Base-by-base conservation (phyloP, 2,329 filamentous ascomycete genomes). In the Sporothrix schenckii region DNA sequence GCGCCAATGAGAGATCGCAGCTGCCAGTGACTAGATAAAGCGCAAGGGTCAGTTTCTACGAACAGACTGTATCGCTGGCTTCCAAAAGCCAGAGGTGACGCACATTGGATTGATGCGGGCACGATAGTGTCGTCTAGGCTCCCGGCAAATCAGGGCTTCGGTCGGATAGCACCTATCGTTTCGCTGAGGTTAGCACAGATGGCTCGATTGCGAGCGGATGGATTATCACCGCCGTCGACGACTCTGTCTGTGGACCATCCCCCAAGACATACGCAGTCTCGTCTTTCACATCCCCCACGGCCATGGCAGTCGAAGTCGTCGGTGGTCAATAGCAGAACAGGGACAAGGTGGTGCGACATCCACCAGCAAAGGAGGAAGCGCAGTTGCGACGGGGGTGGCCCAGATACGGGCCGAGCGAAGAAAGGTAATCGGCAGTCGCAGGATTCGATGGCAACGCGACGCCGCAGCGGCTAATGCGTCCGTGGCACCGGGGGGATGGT, bases 1-100 rank as follows among this genome's bases (percentile, higher is more conserved):
- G 90, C 91, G 79, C 92, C 94, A 78, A 98, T 91, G 75, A 97
- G 89, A 75, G 96, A 94, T 69, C 94, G 92, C 60, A 99, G 85
- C 81, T 95, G 92, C 89, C 91, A 94, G 81, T 95, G 92, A 74
- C 91, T 94, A 76, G 41, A 71, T 52, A 66, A 60, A 74, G 71
- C 74, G 52, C 27, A 63, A 27, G 27, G 49, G 65, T 69, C 66
- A 56, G 70, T 67, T 66, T 72, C 41, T 1, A n/a, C 5, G 1
- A 44, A 14, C 41, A 30, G 27, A 30, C 27, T 30, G 27, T 30
- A 30, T 30, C 30, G 1, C 21, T 6, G 13, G 21, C 34, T 14
- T 19, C 9, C 30, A n/a, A 21, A 47, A n/a, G 27, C 69, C 63
- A 65, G 10, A 16, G 41, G 13, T 24, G 11, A 70, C 87, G 74